Conservation (phyloP, 345 rosid species). For the rapeseed (Brassica napus) region Da-Ae NC_063451.1:25662501-25663000, state of each 20-base stretch:
- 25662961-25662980: slow-evolving; percentile 21
- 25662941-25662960: slow-evolving; percentile 23
- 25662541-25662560: slow-evolving; percentile 50
- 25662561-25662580: slow-evolving; percentile 51
- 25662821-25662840: slow-evolving; percentile 20
- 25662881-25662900: slow-evolving; percentile 23
- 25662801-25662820: not conserved
- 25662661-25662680: slow-evolving; percentile 94
- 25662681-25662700: slow-evolving; percentile 95
- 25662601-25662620: slow-evolving; percentile 69
- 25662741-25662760: not conserved
- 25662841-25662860: slow-evolving; percentile 31
- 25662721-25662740: not conserved
- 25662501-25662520: slow-evolving; percentile 44
- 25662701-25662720: slow-evolving; percentile 84
- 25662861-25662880: slow-evolving; percentile 39
- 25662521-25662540: slow-evolving; percentile 50
- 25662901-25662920: slow-evolving; percentile 35
- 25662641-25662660: slow-evolving; percentile 96
- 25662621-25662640: slow-evolving; percentile 97
- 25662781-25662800: slow-evolving; percentile 11
- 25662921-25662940: slow-evolving; percentile 42
- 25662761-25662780: slow-evolving; percentile 16
- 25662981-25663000: slow-evolving; percentile 31
- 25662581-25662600: slow-evolving; percentile 55